These are phyloP conservation scores for Dalbergia oliveri DNA, from an alignment of 306 rosid genomes.

Conservation along the genomic window DNA sequence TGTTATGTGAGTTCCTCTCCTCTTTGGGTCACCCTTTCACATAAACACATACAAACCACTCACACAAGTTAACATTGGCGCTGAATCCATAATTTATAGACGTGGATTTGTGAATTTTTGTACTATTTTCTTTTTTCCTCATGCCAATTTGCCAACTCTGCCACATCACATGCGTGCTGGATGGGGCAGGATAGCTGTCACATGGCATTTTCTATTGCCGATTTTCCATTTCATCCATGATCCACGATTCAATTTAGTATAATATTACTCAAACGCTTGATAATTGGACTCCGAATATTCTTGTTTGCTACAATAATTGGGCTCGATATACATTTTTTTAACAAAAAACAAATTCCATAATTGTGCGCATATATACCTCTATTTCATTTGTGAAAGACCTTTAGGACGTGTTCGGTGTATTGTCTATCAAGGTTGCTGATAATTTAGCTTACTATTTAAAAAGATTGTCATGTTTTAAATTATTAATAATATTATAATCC, in stretches of 20 bases:
- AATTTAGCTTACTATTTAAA: too few relatives aligned
- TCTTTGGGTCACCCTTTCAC: background rate
- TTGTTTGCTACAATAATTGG: background rate
- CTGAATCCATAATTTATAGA: constrained; percentile 38
- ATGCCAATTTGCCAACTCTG: background rate
- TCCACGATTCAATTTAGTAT: background rate
- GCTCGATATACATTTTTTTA: background rate
- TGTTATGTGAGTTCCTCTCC: constrained; percentile 8
- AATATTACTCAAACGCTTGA: background rate
- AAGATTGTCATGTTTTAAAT: too few relatives aligned
- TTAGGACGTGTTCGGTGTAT: too few relatives aligned
- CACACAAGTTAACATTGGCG: background rate
- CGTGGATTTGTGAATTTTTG: constrained; percentile 10
- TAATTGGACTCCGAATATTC: background rate
- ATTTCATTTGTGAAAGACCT: too few relatives aligned
- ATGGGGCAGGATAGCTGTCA: background rate
- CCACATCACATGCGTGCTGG: background rate
- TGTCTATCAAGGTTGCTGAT: too few relatives aligned
- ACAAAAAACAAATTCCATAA: background rate
- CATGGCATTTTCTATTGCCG: background rate
- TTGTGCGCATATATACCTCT: background rate
- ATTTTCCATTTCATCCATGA: background rate
- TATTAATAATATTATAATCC: too few relatives aligned
- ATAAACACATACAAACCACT: constrained; percentile 5
- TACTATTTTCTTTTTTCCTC: background rate